Conservation (phyloP, 345 rosid genomes). For the Turritis glabra region DNA sequence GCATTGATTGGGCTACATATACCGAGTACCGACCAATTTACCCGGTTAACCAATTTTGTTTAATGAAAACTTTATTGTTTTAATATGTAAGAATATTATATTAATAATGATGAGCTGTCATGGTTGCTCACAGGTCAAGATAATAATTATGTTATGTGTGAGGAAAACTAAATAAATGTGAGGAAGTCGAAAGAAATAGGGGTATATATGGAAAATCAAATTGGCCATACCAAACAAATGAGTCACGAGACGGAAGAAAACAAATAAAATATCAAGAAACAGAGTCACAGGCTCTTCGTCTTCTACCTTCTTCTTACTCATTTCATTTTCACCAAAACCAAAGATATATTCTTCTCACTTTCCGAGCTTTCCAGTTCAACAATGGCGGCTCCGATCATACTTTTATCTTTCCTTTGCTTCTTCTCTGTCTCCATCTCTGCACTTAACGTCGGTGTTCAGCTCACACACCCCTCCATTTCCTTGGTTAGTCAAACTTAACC, state of each 20-base stretch:
- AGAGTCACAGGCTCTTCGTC: constrained; percentile 34
- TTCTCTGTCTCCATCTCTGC: constrained; percentile 43
- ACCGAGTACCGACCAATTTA: too few species aligned
- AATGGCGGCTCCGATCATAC: constrained; percentile 37
- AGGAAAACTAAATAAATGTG: background rate
- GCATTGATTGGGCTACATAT: too few species aligned
- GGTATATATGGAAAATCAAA: background rate
- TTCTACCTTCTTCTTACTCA: constrained; percentile 31
- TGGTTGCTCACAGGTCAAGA: background rate
- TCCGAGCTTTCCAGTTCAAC: constrained; percentile 33
- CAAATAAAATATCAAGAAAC: constrained; percentile 11
- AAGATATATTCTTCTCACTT: constrained; percentile 39
- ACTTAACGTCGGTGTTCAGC: constrained; percentile 74
- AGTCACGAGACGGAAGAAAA: constrained; percentile 38
- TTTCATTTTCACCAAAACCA: constrained; percentile 36
- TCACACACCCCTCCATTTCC: constrained; percentile 47
- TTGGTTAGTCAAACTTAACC: constrained; percentile 44
- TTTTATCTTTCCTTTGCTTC: constrained; percentile 25
- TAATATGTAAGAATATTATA: too few species aligned
- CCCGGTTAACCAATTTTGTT: too few species aligned
- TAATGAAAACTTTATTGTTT: too few species aligned
- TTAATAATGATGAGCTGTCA: background rate
- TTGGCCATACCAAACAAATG: constrained; percentile 18
- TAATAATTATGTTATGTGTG: background rate
- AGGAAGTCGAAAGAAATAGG: background rate